A percentile compares a stretch with the other conserved stretches of the same genome.
These are phyloP conservation scores for Wallemia hederae DNA, from an alignment of 1,284 basidiomycete genomes.

Conservation along the genomic window DNA sequence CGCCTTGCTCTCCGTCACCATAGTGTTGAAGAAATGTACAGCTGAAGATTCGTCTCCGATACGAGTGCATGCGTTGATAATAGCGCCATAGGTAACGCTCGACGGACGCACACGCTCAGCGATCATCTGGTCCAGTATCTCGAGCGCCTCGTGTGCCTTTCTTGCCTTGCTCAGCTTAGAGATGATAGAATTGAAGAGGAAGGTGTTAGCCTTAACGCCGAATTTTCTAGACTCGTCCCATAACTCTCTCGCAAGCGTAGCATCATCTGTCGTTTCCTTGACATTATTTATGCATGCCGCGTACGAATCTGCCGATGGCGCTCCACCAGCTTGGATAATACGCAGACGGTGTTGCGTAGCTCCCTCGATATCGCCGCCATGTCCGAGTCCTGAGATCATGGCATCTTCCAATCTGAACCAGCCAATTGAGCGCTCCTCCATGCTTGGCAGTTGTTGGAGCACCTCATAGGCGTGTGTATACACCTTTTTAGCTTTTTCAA, in stretches of 20 bases:
- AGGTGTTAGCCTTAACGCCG: conserved; percentile 46
- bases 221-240: conserved; percentile 47
- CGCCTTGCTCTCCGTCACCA: conserved; percentile 44
- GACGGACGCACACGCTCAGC: conserved; percentile 30
- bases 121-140: conserved; percentile 54
- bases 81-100: conserved; percentile 78
- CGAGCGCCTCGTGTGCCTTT: conserved; percentile 60
- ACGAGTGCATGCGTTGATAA: conserved; percentile 69
- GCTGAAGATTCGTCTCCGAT: conserved; percentile 69
- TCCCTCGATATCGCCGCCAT: conserved; percentile 43
- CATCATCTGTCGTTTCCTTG: conserved; percentile 79
- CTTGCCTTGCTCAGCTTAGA: conserved; percentile 73
- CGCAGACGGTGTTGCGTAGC: conserved; percentile 53
- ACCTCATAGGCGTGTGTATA: conserved; percentile 42
- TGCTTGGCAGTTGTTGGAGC: conserved; percentile 20
- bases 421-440: conserved; percentile 17
- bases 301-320: conserved; percentile 63
- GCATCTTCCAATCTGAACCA: conserved; percentile 60
- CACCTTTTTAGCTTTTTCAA: conserved; percentile 31
- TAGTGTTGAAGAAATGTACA: conserved; percentile 56
- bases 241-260: conserved; percentile 49
- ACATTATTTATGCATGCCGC: conserved; percentile 60
- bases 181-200: conserved; percentile 84
- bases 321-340: conserved; percentile 43
- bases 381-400: conserved; percentile 60